phyloP scores from a whole-genome alignment of 192 early-diverging fungal species.

The Coemansia sp. region DNA sequence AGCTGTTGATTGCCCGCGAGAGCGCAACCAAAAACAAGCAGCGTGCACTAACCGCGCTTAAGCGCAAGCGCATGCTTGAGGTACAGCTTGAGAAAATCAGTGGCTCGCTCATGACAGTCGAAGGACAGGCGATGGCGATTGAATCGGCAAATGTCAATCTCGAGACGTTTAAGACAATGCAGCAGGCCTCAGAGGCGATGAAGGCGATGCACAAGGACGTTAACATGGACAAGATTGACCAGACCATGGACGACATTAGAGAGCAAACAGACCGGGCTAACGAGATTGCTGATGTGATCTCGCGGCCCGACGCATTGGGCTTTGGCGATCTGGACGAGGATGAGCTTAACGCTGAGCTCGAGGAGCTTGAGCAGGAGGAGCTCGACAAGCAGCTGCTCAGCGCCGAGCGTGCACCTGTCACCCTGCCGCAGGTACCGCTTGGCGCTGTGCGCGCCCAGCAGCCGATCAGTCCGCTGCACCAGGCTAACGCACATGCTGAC shows the following conservation, averaged over 20 bases:
- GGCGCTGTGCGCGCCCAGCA: neutral
- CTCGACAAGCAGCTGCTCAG: conserved; percentile 81
- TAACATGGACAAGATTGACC: conserved; percentile 93
- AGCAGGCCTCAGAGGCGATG: conserved; percentile 88
- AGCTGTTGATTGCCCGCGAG: conserved; percentile 79
- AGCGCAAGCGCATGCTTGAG: conserved; percentile 87
- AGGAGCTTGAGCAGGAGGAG: conserved; percentile 91
- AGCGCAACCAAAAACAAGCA: conserved; percentile 93
- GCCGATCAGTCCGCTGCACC: neutral
- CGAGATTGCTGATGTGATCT: conserved; percentile 91
- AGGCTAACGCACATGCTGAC: neutral
- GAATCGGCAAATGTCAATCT: conserved; percentile 95
- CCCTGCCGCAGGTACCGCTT: conserved; percentile 61
- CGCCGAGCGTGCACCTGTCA: conserved; percentile 62
- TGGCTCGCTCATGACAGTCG: conserved; percentile 86
- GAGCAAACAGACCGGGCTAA: conserved; percentile 97
- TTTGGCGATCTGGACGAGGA: conserved; percentile 89
- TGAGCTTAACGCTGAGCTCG: conserved; percentile 85
- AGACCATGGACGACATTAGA: conserved; percentile 93
- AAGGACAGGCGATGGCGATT: conserved; percentile 92
- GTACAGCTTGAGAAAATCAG: conserved; percentile 83
- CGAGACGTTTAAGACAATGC: conserved; percentile 94
- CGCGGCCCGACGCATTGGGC: conserved; percentile 82
- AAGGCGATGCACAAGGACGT: conserved; percentile 81
- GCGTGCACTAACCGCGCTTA: conserved; percentile 87